A percentile compares a stretch with the other conserved stretches of the same genome.
Conservation (phyloP, 1,284 basidiomycete genomes). For the Sutorius eximius region DNA sequence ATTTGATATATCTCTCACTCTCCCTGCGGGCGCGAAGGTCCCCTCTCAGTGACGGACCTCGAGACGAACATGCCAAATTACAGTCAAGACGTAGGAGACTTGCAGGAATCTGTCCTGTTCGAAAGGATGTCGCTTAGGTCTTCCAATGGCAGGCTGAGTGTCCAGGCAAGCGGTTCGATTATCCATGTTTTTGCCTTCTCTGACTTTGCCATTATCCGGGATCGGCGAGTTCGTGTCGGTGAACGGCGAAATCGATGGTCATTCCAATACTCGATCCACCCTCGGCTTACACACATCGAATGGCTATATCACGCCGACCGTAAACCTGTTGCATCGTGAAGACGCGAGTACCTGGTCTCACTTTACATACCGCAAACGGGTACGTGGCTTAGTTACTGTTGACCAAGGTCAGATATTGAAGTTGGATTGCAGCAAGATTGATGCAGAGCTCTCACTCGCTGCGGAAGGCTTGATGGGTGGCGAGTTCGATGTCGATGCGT, state of each 20-base stretch:
- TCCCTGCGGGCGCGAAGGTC: too few relatives aligned
- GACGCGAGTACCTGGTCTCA: constrained; percentile 23
- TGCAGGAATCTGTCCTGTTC: constrained; percentile 36
- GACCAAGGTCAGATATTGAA: constrained; percentile 6
- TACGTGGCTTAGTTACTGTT: constrained; percentile 20
- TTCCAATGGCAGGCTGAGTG: constrained; percentile 28
- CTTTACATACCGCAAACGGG: constrained; percentile 41
- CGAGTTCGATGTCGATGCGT: constrained; percentile 37
- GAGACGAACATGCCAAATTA: constrained; percentile 39
- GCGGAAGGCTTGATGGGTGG: constrained; percentile 31
- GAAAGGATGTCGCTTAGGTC: constrained; percentile 32
- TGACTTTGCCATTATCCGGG: constrained; percentile 18
- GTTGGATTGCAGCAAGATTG: constrained; percentile 30
- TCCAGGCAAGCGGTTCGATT: constrained; percentile 26
- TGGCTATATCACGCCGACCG: constrained; percentile 37
- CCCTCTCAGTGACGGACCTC: constrained; percentile 32
- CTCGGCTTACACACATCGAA: constrained; percentile 42
- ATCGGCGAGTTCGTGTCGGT: constrained; percentile 32
- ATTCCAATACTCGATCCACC: constrained; percentile 37
- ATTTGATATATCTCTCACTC: too few relatives aligned
- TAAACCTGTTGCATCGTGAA: constrained; percentile 37
- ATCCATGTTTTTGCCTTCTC: neutral
- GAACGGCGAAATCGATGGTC: constrained; percentile 43
- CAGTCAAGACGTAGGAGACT: constrained; percentile 32
- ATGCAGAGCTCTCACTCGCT: constrained; percentile 31